phyloP scores from a whole-genome alignment of 371 early-diverging fungal species.

The Saksenaea oblongispora region DNA sequence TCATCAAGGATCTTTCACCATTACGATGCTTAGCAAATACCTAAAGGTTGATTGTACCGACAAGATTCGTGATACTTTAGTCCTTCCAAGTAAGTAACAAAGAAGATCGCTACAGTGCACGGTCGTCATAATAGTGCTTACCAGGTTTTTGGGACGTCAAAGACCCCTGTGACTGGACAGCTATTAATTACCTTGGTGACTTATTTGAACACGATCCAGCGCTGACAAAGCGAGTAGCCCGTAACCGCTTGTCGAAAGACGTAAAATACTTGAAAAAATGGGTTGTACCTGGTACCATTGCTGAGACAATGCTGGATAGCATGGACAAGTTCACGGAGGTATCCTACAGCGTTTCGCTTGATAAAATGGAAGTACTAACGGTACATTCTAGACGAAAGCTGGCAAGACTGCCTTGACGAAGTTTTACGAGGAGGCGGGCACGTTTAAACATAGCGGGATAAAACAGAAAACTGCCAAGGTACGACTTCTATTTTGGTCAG shows the following conservation, averaged over 20 bases:
- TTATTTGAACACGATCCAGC: slow-evolving; percentile 2
- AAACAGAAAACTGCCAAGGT: slow-evolving; percentile 4
- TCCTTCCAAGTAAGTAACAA: no score
- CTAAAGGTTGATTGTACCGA: neutral
- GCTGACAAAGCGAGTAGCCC: neutral
- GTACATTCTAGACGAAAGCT: slow-evolving; percentile 2
- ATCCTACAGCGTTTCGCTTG: slow-evolving; percentile 3
- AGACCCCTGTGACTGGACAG: neutral
- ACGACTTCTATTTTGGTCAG: neutral
- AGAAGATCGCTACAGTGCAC: no score
- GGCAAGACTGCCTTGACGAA: slow-evolving; percentile 3
- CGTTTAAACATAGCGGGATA: slow-evolving; percentile 1
- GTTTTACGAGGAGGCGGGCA: neutral
- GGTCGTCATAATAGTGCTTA: no score
- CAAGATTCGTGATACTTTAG: no score
- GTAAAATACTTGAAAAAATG: slow-evolving; percentile 8
- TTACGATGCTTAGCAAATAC: slow-evolving; percentile 2
- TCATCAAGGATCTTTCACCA: slow-evolving; percentile 5
- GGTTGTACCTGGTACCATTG: slow-evolving; percentile 7
- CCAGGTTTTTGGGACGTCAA: neutral
- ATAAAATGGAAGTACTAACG: slow-evolving; percentile 1
- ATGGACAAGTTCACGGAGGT: slow-evolving; percentile 3
- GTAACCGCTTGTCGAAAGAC: neutral
- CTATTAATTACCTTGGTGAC: slow-evolving; percentile 4
- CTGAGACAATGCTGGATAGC: slow-evolving; percentile 1